These are phyloP conservation scores for Orbilia ellipsospora DNA, from an alignment of 2,329 filamentous ascomycete genomes.

Conservation along the genomic window DNA sequence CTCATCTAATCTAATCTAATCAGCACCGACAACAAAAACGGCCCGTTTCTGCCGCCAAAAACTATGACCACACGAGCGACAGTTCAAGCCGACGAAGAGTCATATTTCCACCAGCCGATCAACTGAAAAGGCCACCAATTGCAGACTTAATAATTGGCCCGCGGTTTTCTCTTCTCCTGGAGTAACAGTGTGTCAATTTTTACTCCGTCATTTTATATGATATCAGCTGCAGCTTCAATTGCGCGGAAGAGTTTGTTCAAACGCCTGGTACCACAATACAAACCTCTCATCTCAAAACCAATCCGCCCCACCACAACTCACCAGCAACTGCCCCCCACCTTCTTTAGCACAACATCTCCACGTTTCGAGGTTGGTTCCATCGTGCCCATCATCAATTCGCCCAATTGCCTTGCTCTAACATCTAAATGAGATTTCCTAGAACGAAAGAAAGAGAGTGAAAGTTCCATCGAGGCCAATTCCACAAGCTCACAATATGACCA, in stretches of 20 bases:
- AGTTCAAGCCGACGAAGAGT: constrained; percentile 14
- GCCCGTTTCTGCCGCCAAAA: constrained; percentile 36
- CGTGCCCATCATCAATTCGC: not conserved
- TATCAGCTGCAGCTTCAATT: constrained; percentile 35
- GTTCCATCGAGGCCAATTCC: too few species aligned
- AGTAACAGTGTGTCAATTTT: not conserved
- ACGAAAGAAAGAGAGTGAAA: too few species aligned
- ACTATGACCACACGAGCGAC: constrained; percentile 15
- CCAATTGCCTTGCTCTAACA: too few species aligned
- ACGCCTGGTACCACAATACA: constrained; percentile 19
- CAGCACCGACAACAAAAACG: constrained; percentile 6
- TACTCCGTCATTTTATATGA: constrained; percentile 29
- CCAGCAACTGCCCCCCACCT: not conserved
- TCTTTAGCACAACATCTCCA: constrained; percentile 9
- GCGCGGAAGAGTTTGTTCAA: constrained; percentile 37
- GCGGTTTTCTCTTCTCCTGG: not conserved
- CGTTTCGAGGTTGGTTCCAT: constrained; percentile 12
- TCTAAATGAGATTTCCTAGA: too few species aligned
- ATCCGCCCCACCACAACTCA: constrained; percentile 24
- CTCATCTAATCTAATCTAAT: constrained; percentile 45
- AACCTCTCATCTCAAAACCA: not conserved
- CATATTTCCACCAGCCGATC: constrained; percentile 13
- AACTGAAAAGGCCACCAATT: not conserved
- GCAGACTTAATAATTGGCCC: not conserved
- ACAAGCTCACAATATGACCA: constrained; percentile 68